Percentiles rank a stretch among this genome's conserved stretches.
phyloP scores from a whole-genome alignment of 345 rosid genomes.

The Rhizophora mangle region DNA sequence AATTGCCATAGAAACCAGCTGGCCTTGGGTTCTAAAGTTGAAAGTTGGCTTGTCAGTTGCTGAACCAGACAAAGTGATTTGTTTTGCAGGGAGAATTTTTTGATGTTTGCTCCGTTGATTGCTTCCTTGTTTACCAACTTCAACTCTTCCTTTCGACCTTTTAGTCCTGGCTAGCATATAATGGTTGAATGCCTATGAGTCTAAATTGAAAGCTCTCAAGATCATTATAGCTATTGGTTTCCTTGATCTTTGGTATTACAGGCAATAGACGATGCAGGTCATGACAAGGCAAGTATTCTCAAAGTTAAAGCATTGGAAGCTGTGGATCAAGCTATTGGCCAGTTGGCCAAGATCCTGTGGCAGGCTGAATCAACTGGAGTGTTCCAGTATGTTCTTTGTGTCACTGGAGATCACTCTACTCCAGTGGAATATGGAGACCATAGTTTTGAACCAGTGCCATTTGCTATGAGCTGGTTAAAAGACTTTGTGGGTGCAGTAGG shows the following conservation, averaged over 20 bases:
- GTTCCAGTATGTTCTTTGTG: slow-evolving; percentile 65
- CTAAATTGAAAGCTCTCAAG: neutral
- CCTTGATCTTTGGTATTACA: slow-evolving; percentile 28
- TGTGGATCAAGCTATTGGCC: slow-evolving; percentile 74
- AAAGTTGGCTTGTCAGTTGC: too few relatives aligned
- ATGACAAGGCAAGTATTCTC: slow-evolving; percentile 82
- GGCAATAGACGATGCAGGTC: slow-evolving; percentile 99
- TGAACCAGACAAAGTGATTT: too few relatives aligned
- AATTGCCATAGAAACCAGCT: neutral
- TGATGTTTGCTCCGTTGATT: neutral
- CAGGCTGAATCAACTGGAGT: slow-evolving; percentile 58
- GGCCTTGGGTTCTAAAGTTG: neutral
- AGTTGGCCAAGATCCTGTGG: slow-evolving; percentile 85
- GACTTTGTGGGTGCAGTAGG: slow-evolving; percentile 75
- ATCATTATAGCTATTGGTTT: slow-evolving; percentile 1
- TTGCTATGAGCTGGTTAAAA: slow-evolving; percentile 60
- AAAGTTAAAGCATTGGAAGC: slow-evolving; percentile 83
- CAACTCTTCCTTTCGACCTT: neutral
- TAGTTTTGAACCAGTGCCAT: slow-evolving; percentile 93
- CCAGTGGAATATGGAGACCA: slow-evolving; percentile 97
- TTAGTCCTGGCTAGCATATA: neutral
- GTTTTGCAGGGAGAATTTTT: neutral
- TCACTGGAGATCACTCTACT: slow-evolving; percentile 95
- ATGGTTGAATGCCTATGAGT: slow-evolving; percentile 6
- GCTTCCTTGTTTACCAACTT: neutral